Base-by-base conservation (phyloP, 1,284 basidiomycete species). In the Cryptococcus maquisensis region DNA sequence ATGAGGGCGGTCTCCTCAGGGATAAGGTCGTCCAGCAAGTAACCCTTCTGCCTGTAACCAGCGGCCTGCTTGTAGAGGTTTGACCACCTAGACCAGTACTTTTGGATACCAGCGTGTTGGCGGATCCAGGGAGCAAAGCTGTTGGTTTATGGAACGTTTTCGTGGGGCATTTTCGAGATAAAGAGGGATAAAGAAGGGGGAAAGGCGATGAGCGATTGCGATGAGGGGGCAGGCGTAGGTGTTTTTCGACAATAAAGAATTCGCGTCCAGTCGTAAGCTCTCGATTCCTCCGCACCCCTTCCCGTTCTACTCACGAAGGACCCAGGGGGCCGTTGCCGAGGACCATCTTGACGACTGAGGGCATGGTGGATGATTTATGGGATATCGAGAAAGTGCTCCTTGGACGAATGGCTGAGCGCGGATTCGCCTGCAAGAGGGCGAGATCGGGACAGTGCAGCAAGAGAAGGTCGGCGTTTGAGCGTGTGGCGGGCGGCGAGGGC, bases 1-100 rank as follows among this genome's bases (percentile, higher is more conserved):
- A 96, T 89, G 61, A 86, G 83, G 20, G 80, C 79, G 57, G 85
- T 83, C 79, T 98, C 95, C 78, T 97, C 93, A 56, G 88, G 80
- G 62, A 98, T 79, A 67, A 98, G 83, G 82, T 98, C 95, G 75
- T 98, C 95, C 78, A 96, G 96, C 72, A 84, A 86, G 76, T 97
- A 84, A 66, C 95, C 95, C 74, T 90, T 82, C 76, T 87, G 82
- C 67, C 94, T 84, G 82, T 95, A 90, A 43, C 94, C 93, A 42
- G 87, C 79, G 52, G 86, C 78, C 72, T 87, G 77, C 65, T 86
- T 87, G 75, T 96, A 98, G 81, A 87, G 88, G 68, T 83, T 81
- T 13, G 93, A 89, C 57, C 97, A 62, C 54, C 93, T 92, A 66
- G 84, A 85, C 64, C 96, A 66, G 77, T 65, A 57, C 51, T 71